These are phyloP conservation scores for Pholiota microspora DNA, from an alignment of 768 basidiomycete species.

Conservation along the genomic window DNA sequence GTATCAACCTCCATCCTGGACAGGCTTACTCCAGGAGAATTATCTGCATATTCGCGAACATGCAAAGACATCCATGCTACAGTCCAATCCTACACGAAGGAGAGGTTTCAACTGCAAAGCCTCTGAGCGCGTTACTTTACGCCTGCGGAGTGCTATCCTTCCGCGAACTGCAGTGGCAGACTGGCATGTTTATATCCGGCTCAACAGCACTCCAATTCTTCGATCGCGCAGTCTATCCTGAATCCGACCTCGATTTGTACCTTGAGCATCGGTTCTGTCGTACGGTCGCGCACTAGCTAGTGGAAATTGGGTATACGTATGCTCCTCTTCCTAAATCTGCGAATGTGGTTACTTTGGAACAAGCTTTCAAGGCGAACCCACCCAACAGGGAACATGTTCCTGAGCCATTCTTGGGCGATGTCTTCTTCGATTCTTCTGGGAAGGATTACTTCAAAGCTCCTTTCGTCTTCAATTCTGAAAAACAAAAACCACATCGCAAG, in stretches of 20 bases:
- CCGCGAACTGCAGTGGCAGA: constrained; percentile 2
- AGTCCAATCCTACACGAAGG: background rate
- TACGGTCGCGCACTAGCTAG: background rate
- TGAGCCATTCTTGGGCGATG: background rate
- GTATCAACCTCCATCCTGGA: background rate
- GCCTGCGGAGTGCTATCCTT: background rate
- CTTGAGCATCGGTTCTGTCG: background rate
- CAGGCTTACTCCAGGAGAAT: background rate
- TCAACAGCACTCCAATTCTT: constrained; percentile 4
- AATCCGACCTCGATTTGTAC: constrained; percentile 3
- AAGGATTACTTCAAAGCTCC: background rate
- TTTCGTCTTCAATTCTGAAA: background rate
- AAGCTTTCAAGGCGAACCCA: background rate
- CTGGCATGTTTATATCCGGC: constrained; percentile 3
- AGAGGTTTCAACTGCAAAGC: background rate
- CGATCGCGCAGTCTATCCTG: background rate
- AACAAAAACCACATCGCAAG: background rate
- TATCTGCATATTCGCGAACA: background rate
- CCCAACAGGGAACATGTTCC: background rate
- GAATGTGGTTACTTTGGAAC: background rate
- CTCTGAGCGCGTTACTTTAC: background rate
- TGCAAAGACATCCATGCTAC: background rate
- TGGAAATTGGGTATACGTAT: background rate
- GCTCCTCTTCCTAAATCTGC: background rate
- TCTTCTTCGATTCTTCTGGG: background rate